These are phyloP conservation scores for Mycena alexandri DNA, from an alignment of 768 basidiomycete species.

Conservation along the genomic window DNA sequence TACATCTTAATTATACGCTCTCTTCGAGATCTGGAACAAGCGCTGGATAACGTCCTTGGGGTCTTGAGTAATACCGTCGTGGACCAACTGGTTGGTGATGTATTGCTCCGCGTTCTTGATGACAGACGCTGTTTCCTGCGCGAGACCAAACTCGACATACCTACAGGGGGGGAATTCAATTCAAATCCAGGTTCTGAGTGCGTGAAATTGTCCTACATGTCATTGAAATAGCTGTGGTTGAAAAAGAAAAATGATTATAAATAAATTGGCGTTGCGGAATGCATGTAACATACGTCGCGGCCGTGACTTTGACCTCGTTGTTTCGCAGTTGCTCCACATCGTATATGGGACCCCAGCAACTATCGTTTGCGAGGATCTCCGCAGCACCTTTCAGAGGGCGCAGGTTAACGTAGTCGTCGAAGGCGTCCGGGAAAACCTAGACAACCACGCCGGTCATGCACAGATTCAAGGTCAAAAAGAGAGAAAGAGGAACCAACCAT, in stretches of 20 bases:
- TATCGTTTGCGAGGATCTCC: constrained; percentile 59
- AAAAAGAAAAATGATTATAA: not conserved
- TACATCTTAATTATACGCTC: constrained; percentile 51
- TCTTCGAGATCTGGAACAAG: constrained; percentile 60
- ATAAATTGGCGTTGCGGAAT: not conserved
- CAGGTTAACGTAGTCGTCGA: constrained; percentile 62
- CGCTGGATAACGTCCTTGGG: constrained; percentile 56
- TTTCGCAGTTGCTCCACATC: constrained; percentile 58
- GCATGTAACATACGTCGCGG: constrained; percentile 56
- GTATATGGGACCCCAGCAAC: constrained; percentile 59
- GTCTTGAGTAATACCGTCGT: constrained; percentile 57
- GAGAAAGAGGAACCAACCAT: constrained; percentile 50
- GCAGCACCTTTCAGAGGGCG: constrained; percentile 63
- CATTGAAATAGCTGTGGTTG: constrained; percentile 47
- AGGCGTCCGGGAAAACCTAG: constrained; percentile 56
- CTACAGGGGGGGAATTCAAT: constrained; percentile 41
- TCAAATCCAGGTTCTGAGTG: not conserved
- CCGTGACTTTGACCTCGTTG: constrained; percentile 65
- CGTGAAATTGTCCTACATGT: constrained; percentile 43
- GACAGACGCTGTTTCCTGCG: constrained; percentile 59
- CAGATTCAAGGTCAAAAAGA: too few species aligned
- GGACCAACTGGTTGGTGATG: constrained; percentile 64
- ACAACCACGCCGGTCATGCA: constrained; percentile 19
- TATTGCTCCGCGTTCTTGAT: constrained; percentile 65
- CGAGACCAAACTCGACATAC: constrained; percentile 62